Percentiles rank a stretch among this genome's conserved stretches.
These are phyloP conservation scores for Paracamarosporium sp. DNA, from an alignment of 2,329 filamentous ascomycete species.

Conservation along the genomic window DNA sequence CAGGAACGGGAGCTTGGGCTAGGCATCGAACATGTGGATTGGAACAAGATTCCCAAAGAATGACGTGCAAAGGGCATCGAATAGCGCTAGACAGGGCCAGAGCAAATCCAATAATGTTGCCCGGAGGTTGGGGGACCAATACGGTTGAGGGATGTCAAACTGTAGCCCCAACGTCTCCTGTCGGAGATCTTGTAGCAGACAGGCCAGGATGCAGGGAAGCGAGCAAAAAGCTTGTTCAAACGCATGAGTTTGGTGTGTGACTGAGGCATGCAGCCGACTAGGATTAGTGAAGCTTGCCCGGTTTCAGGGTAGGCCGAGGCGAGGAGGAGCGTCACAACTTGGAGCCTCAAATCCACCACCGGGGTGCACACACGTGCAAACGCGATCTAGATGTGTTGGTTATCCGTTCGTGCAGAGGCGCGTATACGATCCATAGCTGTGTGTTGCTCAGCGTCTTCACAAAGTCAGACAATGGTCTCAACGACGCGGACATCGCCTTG, in stretches of 20 bases:
- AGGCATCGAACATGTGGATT: conserved; percentile 23
- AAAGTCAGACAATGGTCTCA: background rate
- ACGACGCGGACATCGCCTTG: background rate
- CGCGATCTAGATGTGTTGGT: background rate
- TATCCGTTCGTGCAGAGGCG: background rate
- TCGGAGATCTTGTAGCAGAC: conserved; percentile 45
- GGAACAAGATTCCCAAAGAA: conserved; percentile 25
- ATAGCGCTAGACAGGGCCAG: conserved; percentile 20
- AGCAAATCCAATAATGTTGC: conserved; percentile 25
- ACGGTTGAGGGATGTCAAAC: conserved; percentile 25
- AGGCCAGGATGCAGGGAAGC: conserved; percentile 25
- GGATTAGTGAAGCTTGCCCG: conserved; percentile 34
- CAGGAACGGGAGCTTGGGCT: conserved; percentile 28
- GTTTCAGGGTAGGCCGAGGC: conserved; percentile 38
- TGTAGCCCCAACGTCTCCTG: conserved; percentile 36
- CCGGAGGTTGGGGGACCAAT: conserved; percentile 24
- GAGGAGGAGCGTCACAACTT: conserved; percentile 2
- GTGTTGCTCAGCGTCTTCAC: background rate
- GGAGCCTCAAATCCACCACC: conserved; percentile 9
- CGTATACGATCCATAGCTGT: background rate
- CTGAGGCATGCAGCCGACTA: conserved; percentile 30
- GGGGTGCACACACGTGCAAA: background rate
- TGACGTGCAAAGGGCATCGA: conserved; percentile 42
- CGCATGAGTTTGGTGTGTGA: conserved; percentile 45
- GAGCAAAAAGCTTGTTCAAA: conserved; percentile 37